A percentile compares a stretch with the other conserved stretches of the same genome.
Evolutionary conservation across 768 basidiomycete species (phyloP).

Genomic region (Russula virescens): DNA sequence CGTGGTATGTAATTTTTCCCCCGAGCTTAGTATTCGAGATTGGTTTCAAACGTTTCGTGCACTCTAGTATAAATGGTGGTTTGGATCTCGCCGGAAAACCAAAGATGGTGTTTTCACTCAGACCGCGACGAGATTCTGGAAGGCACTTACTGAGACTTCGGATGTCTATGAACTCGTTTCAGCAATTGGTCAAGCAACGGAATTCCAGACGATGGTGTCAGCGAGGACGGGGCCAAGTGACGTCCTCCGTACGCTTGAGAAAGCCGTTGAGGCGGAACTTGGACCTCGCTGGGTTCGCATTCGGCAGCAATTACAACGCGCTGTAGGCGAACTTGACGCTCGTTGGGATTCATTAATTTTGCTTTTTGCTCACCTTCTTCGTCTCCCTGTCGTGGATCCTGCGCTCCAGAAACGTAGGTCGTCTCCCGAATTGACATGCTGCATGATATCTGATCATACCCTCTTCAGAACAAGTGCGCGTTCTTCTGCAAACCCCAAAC

Average conservation of each 20-base stretch:
- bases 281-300: slow-evolving; percentile 53
- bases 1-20: slow-evolving; percentile 48
- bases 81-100: slow-evolving; percentile 80
- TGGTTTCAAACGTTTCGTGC: background rate
- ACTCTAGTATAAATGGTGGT: slow-evolving; percentile 89
- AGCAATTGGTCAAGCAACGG: slow-evolving; percentile 60
- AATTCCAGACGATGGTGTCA: slow-evolving; percentile 45
- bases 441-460: background rate
- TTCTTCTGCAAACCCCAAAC: slow-evolving; percentile 67
- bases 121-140: slow-evolving; percentile 87
- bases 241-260: slow-evolving; percentile 45
- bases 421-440: background rate
- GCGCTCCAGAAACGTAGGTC: slow-evolving; percentile 55
- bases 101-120: slow-evolving; percentile 83
- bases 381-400: slow-evolving; percentile 48
- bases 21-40: background rate
- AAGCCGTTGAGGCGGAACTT: slow-evolving; percentile 41
- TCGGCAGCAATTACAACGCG: slow-evolving; percentile 36
- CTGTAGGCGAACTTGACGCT: slow-evolving; percentile 32
- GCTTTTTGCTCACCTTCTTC: slow-evolving; percentile 80
- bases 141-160: slow-evolving; percentile 73
- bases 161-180: slow-evolving; percentile 65
- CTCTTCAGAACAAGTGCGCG: slow-evolving; percentile 55
- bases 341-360: slow-evolving; percentile 59
- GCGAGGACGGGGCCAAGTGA: slow-evolving; percentile 28